Base-by-base conservation (phyloP, 1,284 basidiomycete species). In the Ceratobasidium sp. region DNA sequence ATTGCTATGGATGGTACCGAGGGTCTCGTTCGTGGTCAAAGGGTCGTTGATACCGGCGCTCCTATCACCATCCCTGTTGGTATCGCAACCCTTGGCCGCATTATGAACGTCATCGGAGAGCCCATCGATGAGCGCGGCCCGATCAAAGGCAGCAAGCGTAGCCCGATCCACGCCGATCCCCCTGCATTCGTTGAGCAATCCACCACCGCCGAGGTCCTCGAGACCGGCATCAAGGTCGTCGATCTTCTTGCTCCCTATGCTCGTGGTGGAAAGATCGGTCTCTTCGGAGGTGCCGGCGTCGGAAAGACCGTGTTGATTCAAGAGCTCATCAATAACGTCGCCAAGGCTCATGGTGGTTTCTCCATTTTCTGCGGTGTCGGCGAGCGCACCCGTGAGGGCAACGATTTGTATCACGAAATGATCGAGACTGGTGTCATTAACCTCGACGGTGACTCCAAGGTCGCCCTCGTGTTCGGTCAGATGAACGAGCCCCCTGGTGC, bases 401-500 rank as follows among this genome's bases (percentile, higher is more conserved):
- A 99, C 88, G 97, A 99, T 88, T 87, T 99, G 81, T 99, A 99
- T 89, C 96, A 98, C 86, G 97, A 99, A 87, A 98, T 99, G 96
- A 98, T 98, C 85, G 96, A 98, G 86, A 98, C 96, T 76, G 97
- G 97, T 91, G 97, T 99, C 89, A 99, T 99, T 89, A 97, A 98
- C 86, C 90, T 96, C 80, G 89, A 98, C 81, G 96, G 96, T 84
- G 95, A 97, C 84, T 98, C 97, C 84, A 98, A 99, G 90, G 97
- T 98, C 85, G 96, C 97, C 81, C 92, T 99, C 79, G 97, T 99
- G 80, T 99, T 99, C 88, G 97, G 97, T 88, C 97, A 99, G 88
- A 99, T 99, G 97, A 99, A 99, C 88, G 97, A 99, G 88, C 97
- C 97, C 84, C 97, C 97, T 81, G 97, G 97, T 91, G 97, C 97